phyloP scores from a whole-genome alignment of 805 yeast species.

The Jamesozyma rosinii region DNA sequence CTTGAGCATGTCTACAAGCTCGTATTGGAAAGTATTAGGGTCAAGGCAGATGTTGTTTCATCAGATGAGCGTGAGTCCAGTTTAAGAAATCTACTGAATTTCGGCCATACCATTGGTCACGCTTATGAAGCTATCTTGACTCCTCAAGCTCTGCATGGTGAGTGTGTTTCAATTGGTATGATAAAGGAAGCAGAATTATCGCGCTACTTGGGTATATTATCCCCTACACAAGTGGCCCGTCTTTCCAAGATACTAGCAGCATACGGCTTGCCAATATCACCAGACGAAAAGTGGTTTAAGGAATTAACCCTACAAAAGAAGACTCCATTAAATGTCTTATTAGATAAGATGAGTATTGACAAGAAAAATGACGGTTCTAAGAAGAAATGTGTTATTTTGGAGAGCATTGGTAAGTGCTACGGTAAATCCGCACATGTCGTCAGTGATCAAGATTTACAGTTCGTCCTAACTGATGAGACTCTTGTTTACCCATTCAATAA shows the following conservation, averaged over 20 bases:
- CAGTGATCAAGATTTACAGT: slow-evolving; percentile 67
- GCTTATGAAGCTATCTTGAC: slow-evolving; percentile 97
- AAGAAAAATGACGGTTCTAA: slow-evolving; percentile 91
- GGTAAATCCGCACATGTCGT: slow-evolving; percentile 84
- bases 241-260: slow-evolving; percentile 72
- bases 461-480: slow-evolving; percentile 75
- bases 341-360: slow-evolving; percentile 87
- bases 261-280: slow-evolving; percentile 75
- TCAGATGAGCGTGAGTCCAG: slow-evolving; percentile 94
- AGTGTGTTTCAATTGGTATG: slow-evolving; percentile 97
- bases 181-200: slow-evolving; percentile 90
- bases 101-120: slow-evolving; percentile 96
- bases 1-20: slow-evolving; percentile 66
- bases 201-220: slow-evolving; percentile 78
- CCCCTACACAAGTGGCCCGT: slow-evolving; percentile 91
- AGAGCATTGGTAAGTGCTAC: slow-evolving; percentile 78
- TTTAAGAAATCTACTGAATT: slow-evolving; percentile 80
- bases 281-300: slow-evolving; percentile 62
- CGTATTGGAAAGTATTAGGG: slow-evolving; percentile 77
- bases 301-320: slow-evolving; percentile 59
- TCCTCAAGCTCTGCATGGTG: slow-evolving; percentile 94
- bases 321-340: slow-evolving; percentile 66
- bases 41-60: slow-evolving; percentile 90
- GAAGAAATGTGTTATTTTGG: slow-evolving; percentile 77
- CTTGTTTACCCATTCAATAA: slow-evolving; percentile 50